A percentile compares a stretch with the other conserved stretches of the same genome.
Conservation (phyloP, 768 basidiomycete genomes). For the Grammothele lineata region DNA sequence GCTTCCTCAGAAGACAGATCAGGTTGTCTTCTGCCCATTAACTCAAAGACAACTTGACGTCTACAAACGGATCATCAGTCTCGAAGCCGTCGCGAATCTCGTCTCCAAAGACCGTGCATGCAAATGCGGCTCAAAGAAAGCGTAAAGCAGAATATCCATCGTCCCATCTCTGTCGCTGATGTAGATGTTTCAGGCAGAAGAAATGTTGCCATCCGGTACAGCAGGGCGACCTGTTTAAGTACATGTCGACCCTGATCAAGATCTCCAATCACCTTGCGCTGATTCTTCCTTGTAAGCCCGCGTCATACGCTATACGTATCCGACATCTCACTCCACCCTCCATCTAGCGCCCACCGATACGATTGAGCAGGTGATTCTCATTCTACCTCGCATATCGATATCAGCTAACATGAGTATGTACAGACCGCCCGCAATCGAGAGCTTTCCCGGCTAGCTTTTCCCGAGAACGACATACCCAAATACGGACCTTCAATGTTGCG, state of each 20-base stretch:
- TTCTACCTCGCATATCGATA: too few species aligned
- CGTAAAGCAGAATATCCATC: slow-evolving; percentile 31
- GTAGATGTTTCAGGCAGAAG: slow-evolving; percentile 41
- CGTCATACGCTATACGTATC: not conserved
- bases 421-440: slow-evolving; percentile 54
- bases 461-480: slow-evolving; percentile 49
- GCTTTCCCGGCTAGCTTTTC: slow-evolving; percentile 62
- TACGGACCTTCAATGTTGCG: slow-evolving; percentile 61
- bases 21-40: slow-evolving; percentile 92
- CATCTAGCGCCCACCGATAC: slow-evolving; percentile 60
- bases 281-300: slow-evolving; percentile 67
- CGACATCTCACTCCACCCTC: not conserved
- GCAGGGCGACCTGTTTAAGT: slow-evolving; percentile 60
- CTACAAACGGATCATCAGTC: slow-evolving; percentile 68
- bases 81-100: slow-evolving; percentile 64
- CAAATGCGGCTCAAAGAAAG: slow-evolving; percentile 57
- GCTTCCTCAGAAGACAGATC: slow-evolving; percentile 85
- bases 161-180: not conserved
- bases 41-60: slow-evolving; percentile 63
- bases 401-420: too few species aligned
- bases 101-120: slow-evolving; percentile 70
- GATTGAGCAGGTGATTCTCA: slow-evolving; percentile 52
- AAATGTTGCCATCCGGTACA: slow-evolving; percentile 50
- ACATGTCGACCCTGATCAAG: slow-evolving; percentile 79
- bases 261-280: slow-evolving; percentile 85